Evolutionary conservation across 2,329 filamentous ascomycete genomes (phyloP).

Genomic region (Sporothrix euskadiensis): DNA sequence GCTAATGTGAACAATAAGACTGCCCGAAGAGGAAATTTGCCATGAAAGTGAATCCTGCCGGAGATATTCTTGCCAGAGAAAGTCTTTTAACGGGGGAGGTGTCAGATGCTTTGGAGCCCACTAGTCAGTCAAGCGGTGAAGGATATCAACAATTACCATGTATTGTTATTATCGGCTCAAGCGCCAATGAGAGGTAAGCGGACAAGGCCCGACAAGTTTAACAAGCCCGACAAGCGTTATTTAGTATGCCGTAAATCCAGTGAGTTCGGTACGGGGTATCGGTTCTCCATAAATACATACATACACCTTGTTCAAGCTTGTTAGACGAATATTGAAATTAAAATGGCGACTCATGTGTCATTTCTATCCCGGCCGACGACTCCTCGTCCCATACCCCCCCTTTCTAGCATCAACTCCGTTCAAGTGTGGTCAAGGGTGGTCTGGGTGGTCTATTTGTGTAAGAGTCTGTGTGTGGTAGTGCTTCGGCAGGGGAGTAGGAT

Average conservation of each 20-base stretch:
- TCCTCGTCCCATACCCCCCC: background rate
- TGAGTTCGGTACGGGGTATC: background rate
- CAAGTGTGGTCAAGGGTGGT: background rate
- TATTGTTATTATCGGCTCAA: background rate
- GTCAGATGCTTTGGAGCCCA: background rate
- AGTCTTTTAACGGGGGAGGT: background rate
- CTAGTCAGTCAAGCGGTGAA: background rate
- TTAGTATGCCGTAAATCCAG: background rate
- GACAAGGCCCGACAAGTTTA: background rate
- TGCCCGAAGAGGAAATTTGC: background rate
- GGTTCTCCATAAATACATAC: background rate
- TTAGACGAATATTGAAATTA: background rate
- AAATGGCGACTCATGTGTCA: background rate
- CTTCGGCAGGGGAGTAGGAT: slow-evolving; percentile 7
- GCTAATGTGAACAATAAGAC: background rate
- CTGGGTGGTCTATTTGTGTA: background rate
- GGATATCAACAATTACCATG: background rate
- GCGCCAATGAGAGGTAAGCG: background rate
- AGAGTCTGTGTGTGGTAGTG: background rate
- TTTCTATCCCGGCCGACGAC: background rate
- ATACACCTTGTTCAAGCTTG: background rate
- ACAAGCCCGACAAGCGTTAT: background rate
- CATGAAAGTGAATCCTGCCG: background rate
- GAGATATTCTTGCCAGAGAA: background rate
- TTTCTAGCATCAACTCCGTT: background rate